Conservation (phyloP, 176 grass and related monocot genomes). For the Hordeum vulgare region DNA sequence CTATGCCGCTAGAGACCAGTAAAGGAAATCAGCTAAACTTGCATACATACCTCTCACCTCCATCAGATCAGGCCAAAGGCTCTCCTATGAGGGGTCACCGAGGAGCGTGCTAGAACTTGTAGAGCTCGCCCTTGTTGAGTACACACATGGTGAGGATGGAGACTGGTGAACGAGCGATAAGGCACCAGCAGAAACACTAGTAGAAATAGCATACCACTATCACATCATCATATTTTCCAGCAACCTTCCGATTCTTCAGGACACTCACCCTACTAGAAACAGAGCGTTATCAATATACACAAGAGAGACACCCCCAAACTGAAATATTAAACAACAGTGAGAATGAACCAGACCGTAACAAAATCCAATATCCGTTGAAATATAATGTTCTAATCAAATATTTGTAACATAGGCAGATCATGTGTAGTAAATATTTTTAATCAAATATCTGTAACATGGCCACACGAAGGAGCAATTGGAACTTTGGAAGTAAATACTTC, state of each 20-base stretch:
- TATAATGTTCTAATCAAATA: background rate
- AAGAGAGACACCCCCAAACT: background rate
- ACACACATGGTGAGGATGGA: no score
- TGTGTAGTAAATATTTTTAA: no score
- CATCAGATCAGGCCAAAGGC: no score
- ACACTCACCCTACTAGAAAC: conserved; percentile 40
- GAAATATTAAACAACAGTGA: background rate
- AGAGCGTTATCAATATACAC: background rate
- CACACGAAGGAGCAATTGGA: background rate
- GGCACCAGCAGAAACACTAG: no score
- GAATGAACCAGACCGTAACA: conserved; percentile 42
- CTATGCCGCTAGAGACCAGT: background rate
- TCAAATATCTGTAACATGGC: background rate
- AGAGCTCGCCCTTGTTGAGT: no score
- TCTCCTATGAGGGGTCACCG: no score
- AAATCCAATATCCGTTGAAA: conserved; percentile 77
- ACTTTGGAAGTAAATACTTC: background rate
- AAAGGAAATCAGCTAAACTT: background rate
- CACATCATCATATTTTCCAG: background rate
- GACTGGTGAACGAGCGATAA: no score
- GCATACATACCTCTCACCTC: background rate
- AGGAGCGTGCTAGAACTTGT: no score
- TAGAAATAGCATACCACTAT: no score
- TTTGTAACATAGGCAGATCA: no score
- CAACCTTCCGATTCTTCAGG: conserved; percentile 61